Conservation (phyloP, 1,139 yeast genomes). For the Candida tunisiensis region DNA sequence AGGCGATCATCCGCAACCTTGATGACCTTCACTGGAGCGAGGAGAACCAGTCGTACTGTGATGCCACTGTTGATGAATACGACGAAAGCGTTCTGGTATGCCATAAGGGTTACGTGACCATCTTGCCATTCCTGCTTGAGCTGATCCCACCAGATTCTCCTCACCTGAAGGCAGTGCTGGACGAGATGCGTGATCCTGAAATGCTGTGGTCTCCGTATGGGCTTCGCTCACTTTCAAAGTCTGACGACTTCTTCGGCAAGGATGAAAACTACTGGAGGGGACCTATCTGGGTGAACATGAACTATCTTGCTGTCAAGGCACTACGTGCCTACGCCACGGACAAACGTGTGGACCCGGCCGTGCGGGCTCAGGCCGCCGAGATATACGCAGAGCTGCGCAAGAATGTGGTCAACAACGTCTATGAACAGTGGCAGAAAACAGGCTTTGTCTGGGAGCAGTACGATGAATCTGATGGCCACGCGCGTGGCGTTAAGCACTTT, state of each 20-base stretch:
- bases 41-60: constrained; percentile 58
- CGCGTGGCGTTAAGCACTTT: constrained; percentile 77
- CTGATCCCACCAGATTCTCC: constrained; percentile 36
- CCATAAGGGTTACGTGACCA: constrained; percentile 74
- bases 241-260: constrained; percentile 48
- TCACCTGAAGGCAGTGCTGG: constrained; percentile 32
- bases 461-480: constrained; percentile 56
- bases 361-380: constrained; percentile 22
- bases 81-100: constrained; percentile 57
- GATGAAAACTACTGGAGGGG: constrained; percentile 96
- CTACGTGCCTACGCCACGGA: constrained; percentile 33
- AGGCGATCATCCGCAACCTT: constrained; percentile 42
- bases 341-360: constrained; percentile 8
- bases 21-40: constrained; percentile 71
- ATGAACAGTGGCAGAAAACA: constrained; percentile 48
- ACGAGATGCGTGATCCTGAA: constrained; percentile 47
- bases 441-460: constrained; percentile 92
- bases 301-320: constrained; percentile 64
- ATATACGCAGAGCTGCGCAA: constrained; percentile 42
- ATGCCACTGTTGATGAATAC: constrained; percentile 55
- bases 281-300: constrained; percentile 85
- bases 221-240: constrained; percentile 60
- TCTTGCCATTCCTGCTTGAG: constrained; percentile 72
- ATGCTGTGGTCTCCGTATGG: constrained; percentile 73
- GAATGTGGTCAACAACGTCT: constrained; percentile 55